Evolutionary conservation across 2,329 filamentous ascomycete species (phyloP).

Genomic region (Trichoderma sp.): DNA sequence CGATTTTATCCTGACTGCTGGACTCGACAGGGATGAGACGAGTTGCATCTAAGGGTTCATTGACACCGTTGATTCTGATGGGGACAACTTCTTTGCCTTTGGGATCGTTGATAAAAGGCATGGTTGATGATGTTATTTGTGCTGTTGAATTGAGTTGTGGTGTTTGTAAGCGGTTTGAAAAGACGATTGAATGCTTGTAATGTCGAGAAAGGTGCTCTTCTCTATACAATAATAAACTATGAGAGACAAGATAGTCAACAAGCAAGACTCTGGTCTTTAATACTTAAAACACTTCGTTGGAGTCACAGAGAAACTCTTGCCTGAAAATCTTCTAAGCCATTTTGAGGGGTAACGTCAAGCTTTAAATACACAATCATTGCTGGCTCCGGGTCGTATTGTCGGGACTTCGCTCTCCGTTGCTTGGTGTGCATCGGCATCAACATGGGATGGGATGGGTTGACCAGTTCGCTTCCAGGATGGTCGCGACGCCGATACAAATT

Average conservation of each 20-base stretch:
- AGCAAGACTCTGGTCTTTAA: background rate
- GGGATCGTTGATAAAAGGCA: conserved; percentile 12
- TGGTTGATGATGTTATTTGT: background rate
- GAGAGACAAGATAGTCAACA: background rate
- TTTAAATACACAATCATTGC: background rate
- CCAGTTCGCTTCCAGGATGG: background rate
- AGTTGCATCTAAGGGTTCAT: background rate
- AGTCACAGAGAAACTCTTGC: background rate
- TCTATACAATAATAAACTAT: background rate
- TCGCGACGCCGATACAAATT: background rate
- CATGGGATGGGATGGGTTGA: background rate
- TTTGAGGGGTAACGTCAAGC: background rate
- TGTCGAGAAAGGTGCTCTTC: background rate
- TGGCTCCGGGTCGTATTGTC: background rate
- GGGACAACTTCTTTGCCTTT: conserved; percentile 15
- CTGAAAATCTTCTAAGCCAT: background rate
- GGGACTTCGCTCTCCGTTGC: background rate
- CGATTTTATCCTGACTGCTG: background rate
- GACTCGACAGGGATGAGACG: conserved; percentile 11
- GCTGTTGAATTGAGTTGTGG: background rate
- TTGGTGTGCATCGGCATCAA: background rate
- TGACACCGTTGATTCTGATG: conserved; percentile 5
- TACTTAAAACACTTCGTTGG: background rate
- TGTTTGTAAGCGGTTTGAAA: background rate
- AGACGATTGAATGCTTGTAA: background rate